Percentiles rank a stretch among this genome's conserved stretches.
Evolutionary conservation across 805 yeast species (phyloP).

Genomic region (Saturnispora besseyi): DNA sequence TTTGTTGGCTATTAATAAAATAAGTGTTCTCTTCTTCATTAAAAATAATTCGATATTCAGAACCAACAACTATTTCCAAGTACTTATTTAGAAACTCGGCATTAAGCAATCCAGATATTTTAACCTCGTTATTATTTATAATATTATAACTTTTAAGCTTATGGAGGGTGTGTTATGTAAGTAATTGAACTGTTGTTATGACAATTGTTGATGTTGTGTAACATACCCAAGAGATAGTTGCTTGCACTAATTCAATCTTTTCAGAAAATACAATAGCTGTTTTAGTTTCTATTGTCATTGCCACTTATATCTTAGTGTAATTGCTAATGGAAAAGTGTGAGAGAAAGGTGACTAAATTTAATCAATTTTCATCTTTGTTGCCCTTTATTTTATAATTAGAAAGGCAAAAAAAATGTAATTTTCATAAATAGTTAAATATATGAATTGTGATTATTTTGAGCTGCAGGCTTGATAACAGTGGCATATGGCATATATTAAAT

Average conservation of each 20-base stretch:
- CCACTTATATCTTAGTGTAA: not conserved
- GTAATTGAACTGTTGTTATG: not conserved
- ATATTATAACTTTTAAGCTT: slow-evolving; percentile 1
- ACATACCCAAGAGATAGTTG: slow-evolving; percentile 10
- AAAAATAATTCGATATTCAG: not conserved
- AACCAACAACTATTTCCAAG: slow-evolving; percentile 2
- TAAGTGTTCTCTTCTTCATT: not conserved
- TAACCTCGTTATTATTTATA: not conserved
- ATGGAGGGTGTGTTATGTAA: not conserved
- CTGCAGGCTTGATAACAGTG: too few species aligned
- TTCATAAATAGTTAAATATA: too few species aligned
- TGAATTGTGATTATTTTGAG: too few species aligned
- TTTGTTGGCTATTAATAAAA: not conserved
- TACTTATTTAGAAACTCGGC: not conserved
- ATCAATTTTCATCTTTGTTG: too few species aligned
- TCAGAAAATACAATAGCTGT: slow-evolving; percentile 1
- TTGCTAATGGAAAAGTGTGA: not conserved
- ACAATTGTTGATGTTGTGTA: not conserved
- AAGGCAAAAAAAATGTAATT: too few species aligned
- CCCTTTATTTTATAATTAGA: too few species aligned
- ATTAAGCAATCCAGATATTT: not conserved
- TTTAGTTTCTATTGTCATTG: not conserved
- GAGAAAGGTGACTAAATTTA: not conserved
- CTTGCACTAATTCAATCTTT: slow-evolving; percentile 6
- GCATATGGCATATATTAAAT: too few species aligned